Percentiles rank a stretch among this genome's conserved stretches.
Evolutionary conservation across 768 basidiomycete genomes (phyloP).

Genomic region (Tulasnella sp.): DNA sequence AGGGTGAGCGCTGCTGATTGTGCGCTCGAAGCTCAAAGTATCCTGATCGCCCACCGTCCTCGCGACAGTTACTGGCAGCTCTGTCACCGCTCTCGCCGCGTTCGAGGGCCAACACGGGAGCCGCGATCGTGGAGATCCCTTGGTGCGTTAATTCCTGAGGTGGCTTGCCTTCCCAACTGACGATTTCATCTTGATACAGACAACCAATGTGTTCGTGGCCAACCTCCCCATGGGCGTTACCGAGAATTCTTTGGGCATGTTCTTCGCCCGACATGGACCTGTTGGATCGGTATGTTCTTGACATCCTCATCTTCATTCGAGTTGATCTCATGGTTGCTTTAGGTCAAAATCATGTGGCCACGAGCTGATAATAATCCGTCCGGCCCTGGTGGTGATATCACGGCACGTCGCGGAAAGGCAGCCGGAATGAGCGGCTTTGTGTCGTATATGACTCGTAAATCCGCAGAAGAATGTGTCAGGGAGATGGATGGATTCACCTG

Average conservation of each 20-base stretch:
- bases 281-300: slow-evolving; percentile 73
- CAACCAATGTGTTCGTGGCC: slow-evolving; percentile 94
- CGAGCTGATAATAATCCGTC: slow-evolving; percentile 64
- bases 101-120: slow-evolving; percentile 91
- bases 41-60: background rate
- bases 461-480: slow-evolving; percentile 85
- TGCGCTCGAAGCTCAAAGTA: no score
- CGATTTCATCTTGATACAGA: slow-evolving; percentile 52
- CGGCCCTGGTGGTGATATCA: slow-evolving; percentile 78
- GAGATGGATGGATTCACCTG: slow-evolving; percentile 94
- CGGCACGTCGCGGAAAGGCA: slow-evolving; percentile 69
- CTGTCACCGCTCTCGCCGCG: slow-evolving; percentile 90
- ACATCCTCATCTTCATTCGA: slow-evolving; percentile 15
- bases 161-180: background rate
- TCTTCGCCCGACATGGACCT: slow-evolving; percentile 91
- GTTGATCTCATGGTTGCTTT: background rate
- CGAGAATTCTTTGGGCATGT: slow-evolving; percentile 81
- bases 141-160: slow-evolving; percentile 52
- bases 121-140: slow-evolving; percentile 84
- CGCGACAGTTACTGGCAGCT: slow-evolving; percentile 61
- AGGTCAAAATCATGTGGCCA: slow-evolving; percentile 99
- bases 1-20: background rate
- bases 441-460: slow-evolving; percentile 90
- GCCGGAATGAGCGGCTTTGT: slow-evolving; percentile 93
- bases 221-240: slow-evolving; percentile 88